Base-by-base conservation (phyloP, 805 yeast species). In the Lipomyces yamanashiensis region DNA sequence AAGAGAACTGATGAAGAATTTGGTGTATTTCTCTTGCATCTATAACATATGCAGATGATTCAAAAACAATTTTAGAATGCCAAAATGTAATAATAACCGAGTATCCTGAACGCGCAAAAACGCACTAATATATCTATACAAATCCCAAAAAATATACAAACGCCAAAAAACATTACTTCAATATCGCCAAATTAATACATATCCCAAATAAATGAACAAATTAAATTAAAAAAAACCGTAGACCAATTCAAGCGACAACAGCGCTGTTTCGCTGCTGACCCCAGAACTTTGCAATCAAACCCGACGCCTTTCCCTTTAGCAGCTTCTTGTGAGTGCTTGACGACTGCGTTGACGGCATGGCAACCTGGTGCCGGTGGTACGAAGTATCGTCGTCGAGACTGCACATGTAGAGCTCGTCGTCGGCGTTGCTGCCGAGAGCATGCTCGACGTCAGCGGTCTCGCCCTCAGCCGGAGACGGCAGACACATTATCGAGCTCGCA, bases 281-380 rank as follows among this genome's bases (percentile, higher is more conserved):
- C 67, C 62, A 63, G 19, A 66, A 66, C 61, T 63, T 66, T 13
- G 69, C 69, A 55, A 66, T 64, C 34, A 66, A 40, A 23, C 66
- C 69, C 8, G 69, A 51, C 8, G 69, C 69, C 49, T 51, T 58
- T 36, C 60, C 59, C 33, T 49, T 55, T 15, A 58, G 58, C 48
- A 57, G 8, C 23, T 40, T 41, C 59, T 64, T 64, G 21, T 56
- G 58, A 15, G 62, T 17, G 37, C 13, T 58, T 49, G 17, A 47
- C 47, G 23, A 28, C 28, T n/a, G 54, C 13, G 7, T 19, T 39
- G 37, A 36, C 13, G 17, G 49, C 40, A 17, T 15, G 13, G 44
- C 9, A 36, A 52, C 8, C 7, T 17, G 51, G 7, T 23, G 59
- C 59, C 41, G 49, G 23, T 36, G 28, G 5, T 28, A 28, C 28